Percentiles rank a stretch among this genome's conserved stretches.
phyloP scores from a whole-genome alignment of 169 alveolate species.

The Ichthyophthirius multifiliis region DNA sequence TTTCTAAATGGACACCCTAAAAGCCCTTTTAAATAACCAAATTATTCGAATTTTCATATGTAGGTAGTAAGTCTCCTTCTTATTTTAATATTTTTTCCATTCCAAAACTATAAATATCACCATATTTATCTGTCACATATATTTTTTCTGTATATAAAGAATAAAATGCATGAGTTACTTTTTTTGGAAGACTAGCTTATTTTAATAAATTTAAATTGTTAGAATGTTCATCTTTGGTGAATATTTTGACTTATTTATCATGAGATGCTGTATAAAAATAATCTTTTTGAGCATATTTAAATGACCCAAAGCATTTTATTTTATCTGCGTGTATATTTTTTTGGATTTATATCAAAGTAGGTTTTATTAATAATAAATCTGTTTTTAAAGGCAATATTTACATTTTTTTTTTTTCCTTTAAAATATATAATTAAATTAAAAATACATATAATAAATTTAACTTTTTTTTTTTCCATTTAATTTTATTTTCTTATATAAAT shows the following conservation, averaged over 20 bases:
- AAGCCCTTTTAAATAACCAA: not conserved
- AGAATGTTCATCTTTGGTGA: not conserved
- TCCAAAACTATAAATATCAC: not conserved
- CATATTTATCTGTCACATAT: not conserved
- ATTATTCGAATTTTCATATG: not conserved
- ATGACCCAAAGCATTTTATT: not conserved
- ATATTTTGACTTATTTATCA: not conserved
- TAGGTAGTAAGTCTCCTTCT: not conserved
- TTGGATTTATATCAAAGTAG: no score
- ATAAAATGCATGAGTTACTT: not conserved
- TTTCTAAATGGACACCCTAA: not conserved
- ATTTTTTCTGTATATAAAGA: not conserved
- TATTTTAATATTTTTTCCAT: not conserved
- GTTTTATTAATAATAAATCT: no score
- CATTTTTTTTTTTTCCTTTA: no score
- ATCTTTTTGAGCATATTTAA: not conserved
- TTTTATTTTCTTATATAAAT: no score
- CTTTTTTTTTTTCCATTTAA: no score
- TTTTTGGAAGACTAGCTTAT: not conserved
- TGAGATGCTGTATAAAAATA: not conserved
- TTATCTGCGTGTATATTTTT: not conserved
- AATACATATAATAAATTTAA: no score
- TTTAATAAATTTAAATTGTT: not conserved
- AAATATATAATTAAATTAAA: no score
- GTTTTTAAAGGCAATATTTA: no score